Conservation (phyloP, 2,329 filamentous ascomycete genomes). For the Colletotrichum sp. region DNA sequence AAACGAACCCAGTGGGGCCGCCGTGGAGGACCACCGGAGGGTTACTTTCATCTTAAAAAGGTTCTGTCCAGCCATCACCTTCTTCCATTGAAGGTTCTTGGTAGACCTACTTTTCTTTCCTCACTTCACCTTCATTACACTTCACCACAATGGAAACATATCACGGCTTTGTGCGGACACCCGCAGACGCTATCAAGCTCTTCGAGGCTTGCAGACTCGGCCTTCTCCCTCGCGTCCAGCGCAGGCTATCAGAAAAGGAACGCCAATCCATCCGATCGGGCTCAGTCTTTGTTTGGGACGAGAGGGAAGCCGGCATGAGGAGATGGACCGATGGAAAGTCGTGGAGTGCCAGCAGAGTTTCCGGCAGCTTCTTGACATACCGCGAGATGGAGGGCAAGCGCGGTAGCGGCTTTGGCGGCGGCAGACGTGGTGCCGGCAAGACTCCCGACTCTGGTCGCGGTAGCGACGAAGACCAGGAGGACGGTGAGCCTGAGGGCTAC, state of each 20-base stretch:
- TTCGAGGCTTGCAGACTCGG: conserved; percentile 96
- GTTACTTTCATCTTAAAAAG: conserved; percentile 14
- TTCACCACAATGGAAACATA: conserved; percentile 88
- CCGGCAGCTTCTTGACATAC: conserved; percentile 96
- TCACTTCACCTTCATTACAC: conserved; percentile 10
- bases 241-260: conserved; percentile 94
- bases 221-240: conserved; percentile 87
- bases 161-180: conserved; percentile 92
- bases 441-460: conserved; percentile 82
- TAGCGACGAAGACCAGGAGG: conserved; percentile 86
- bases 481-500: conserved; percentile 87
- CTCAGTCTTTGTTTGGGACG: conserved; percentile 99
- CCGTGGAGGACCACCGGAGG: conserved; percentile 9
- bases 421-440: conserved; percentile 68
- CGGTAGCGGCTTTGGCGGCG: conserved; percentile 73
- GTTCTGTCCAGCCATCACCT: neutral
- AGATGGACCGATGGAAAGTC: conserved; percentile 99
- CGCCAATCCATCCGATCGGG: conserved; percentile 94
- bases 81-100: neutral
- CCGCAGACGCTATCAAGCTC: conserved; percentile 95
- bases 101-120: conserved; percentile 11
- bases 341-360: conserved; percentile 97
- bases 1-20: conserved; percentile 18
- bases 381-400: conserved; percentile 99
- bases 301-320: conserved; percentile 96